phyloP scores from a whole-genome alignment of 148 eudicot species.

The Vaccinium corymbosum region DNA sequence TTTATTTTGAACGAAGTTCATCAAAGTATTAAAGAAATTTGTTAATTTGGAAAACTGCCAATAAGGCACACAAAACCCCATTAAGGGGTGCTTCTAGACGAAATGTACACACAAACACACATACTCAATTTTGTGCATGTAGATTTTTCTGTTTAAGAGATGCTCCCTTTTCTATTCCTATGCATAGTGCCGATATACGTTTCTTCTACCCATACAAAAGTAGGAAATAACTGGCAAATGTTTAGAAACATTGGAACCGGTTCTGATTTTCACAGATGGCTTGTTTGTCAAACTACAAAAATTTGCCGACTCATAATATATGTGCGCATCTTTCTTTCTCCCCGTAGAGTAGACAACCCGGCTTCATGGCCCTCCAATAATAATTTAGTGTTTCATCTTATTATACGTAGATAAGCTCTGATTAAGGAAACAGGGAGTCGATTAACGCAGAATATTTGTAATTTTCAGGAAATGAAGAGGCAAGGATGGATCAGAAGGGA shows the following conservation, averaged over 20 bases:
- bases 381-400: neutral
- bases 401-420: neutral
- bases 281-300: neutral
- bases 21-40: neutral
- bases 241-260: neutral
- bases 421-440: neutral
- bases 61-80: neutral
- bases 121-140: neutral
- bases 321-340: neutral
- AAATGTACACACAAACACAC: neutral
- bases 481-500: constrained; percentile 42
- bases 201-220: neutral
- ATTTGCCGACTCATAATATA: neutral
- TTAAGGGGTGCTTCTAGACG: neutral
- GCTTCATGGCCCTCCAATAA: neutral
- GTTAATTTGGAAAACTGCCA: neutral
- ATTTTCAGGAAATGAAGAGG: constrained; percentile 53
- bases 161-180: neutral
- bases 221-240: neutral
- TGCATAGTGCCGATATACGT: neutral
- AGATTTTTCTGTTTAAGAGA: neutral
- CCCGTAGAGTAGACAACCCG: neutral
- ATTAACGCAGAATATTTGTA: neutral
- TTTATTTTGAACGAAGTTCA: neutral
- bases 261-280: neutral